phyloP scores from a whole-genome alignment of 75 land plant species.

The Adiantum capillusveneris region DNA sequence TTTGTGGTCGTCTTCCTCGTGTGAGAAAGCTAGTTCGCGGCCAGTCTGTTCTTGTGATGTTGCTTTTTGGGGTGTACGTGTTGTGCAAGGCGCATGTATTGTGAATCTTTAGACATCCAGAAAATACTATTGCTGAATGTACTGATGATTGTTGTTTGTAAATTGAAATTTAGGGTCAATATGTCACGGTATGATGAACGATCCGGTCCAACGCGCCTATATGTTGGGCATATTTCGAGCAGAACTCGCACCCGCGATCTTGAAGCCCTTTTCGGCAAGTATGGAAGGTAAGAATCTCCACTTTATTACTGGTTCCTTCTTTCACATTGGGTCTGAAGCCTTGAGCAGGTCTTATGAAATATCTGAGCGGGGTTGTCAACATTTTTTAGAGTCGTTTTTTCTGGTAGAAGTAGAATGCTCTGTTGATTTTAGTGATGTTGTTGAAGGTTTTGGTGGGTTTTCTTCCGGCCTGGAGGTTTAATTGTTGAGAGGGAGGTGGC shows the following conservation, averaged over 20 bases:
- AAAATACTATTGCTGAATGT: too few species aligned
- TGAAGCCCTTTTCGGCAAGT: slow-evolving; percentile 77
- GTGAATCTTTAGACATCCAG: too few species aligned
- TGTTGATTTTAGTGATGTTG: slow-evolving; percentile 83
- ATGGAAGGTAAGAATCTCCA: slow-evolving; percentile 59
- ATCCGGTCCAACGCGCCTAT: slow-evolving; percentile 52
- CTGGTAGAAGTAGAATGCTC: slow-evolving; percentile 29
- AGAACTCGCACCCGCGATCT: slow-evolving; percentile 77
- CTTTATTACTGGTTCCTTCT: too few species aligned
- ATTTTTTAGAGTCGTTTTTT: neutral
- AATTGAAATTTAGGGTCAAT: too few species aligned
- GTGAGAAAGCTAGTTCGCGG: too few species aligned
- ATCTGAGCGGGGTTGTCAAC: neutral
- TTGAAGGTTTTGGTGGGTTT: slow-evolving; percentile 94
- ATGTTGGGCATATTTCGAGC: slow-evolving; percentile 69
- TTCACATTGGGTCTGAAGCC: neutral
- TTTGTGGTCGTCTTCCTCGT: too few species aligned
- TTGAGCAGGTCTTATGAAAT: neutral
- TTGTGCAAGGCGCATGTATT: too few species aligned
- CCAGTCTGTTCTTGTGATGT: too few species aligned
- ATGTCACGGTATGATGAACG: slow-evolving; percentile 73
- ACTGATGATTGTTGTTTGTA: too few species aligned
- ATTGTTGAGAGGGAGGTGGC: slow-evolving; percentile 80
- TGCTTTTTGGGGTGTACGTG: too few species aligned
- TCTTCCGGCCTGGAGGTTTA: slow-evolving; percentile 77